Evolutionary conservation across 2,329 filamentous ascomycete genomes (phyloP), one percentile per base, ranked within the genome.

Genomic region (Pseudopithomyces chartarum): DNA sequence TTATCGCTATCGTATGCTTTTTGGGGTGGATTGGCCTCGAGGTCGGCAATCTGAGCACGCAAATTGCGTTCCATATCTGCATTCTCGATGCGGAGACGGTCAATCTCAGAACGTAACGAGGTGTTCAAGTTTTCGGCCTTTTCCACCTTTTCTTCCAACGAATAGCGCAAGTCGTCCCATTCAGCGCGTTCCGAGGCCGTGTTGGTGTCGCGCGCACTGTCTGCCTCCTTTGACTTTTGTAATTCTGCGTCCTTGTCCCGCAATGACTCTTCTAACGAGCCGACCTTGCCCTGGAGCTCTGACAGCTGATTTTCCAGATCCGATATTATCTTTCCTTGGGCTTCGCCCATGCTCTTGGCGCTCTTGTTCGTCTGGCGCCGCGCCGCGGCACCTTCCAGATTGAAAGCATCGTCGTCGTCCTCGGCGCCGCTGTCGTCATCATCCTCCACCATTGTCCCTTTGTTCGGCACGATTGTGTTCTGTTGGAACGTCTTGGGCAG

Each of bases 391-490:
- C 70, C 73, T 51, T 87, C 85, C 38, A 89, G 70, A 15, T 84
- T 85, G 72, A 90, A 90, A 2, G 85, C 83, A 53, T 88, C 69
- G 39, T 87, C 69, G 40, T 87, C 82, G 12, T 80, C 79, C 71
- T 79, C 85, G 15, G 85, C 84, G 19, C 77, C 79, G 19, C 81
- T 83, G 54, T 78, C 80, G 56, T 78, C 78, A 61, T 78, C 78
- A 62, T 91, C 95, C 75, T 99, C 95, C 1, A 98, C 87, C 88
- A 98, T 93, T 0, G 91, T 97, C 69, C 94, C 96, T 79, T 98
- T 99, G 73, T 97, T 98, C 0, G 95, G 95, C 32, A 98, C 90
- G 68, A 98, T 96, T 0, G 92, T 98, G 72, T 96, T 98, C 72
- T 90, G 94, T 73, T 97, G 93, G 63, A 96, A 92, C 36, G 92